These are phyloP conservation scores for Exophiala sideris DNA, from an alignment of 2,329 filamentous ascomycete species.

Conservation along the genomic window DNA sequence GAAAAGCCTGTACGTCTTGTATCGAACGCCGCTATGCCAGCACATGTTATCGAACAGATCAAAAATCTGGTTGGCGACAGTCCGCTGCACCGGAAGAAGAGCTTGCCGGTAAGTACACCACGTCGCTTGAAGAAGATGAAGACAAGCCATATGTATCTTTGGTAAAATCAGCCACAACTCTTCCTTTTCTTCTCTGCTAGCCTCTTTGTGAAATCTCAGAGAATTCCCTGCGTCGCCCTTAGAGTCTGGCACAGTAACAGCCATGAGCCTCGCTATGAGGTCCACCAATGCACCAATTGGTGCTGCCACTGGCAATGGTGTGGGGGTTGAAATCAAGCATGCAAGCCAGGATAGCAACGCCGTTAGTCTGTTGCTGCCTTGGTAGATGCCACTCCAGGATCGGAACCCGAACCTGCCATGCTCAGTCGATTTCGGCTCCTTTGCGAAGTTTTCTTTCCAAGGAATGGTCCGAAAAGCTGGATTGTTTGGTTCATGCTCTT, in stretches of 20 bases:
- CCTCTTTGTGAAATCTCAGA: conserved; percentile 66
- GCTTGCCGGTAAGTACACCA: conserved; percentile 57
- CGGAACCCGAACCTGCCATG: conserved; percentile 53
- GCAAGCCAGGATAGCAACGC: conserved; percentile 64
- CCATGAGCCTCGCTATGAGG: conserved; percentile 65
- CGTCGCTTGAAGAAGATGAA: conserved; percentile 60
- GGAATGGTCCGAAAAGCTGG: conserved; percentile 36
- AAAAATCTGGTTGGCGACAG: conserved; percentile 66
- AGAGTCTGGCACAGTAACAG: conserved; percentile 55
- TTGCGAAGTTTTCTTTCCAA: conserved; percentile 37
- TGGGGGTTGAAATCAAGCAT: conserved; percentile 61
- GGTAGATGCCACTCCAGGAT: conserved; percentile 69
- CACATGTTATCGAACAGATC: conserved; percentile 64
- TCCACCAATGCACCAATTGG: conserved; percentile 68
- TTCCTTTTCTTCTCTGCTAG: conserved; percentile 77
- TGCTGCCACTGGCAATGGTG: conserved; percentile 62
- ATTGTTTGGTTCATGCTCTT: conserved; percentile 72
- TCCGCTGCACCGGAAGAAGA: conserved; percentile 59
- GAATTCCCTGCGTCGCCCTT: conserved; percentile 37
- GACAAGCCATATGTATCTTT: conserved; percentile 67
- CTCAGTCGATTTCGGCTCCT: conserved; percentile 37
- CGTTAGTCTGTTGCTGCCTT: conserved; percentile 67
- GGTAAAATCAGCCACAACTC: conserved; percentile 72
- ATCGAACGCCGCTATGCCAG: conserved; percentile 53
- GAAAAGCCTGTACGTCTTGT: conserved; percentile 59